Conservation (phyloP, 257 asterid genomes). For the Handroanthus guayacan region DNA sequence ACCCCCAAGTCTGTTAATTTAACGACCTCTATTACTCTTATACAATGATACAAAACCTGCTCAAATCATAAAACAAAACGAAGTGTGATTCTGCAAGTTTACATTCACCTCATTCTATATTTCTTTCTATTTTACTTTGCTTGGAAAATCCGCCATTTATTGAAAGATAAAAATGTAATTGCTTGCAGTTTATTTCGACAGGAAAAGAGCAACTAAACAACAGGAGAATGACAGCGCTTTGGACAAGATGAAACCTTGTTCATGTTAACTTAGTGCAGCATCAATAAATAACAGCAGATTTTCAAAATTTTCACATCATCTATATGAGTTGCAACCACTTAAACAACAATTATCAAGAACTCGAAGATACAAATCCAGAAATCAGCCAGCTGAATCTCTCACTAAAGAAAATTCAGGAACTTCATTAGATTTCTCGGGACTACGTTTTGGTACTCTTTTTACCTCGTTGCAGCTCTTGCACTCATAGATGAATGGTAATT, state of each 20-base stretch:
- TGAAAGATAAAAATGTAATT: too few relatives aligned
- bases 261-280: neutral
- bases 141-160: too few relatives aligned
- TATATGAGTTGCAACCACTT: neutral
- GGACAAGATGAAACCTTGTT: neutral
- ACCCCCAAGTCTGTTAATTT: too few relatives aligned
- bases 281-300: conserved; percentile 1
- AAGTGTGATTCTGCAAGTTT: too few relatives aligned
- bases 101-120: too few relatives aligned
- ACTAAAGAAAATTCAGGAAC: neutral
- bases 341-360: too few relatives aligned
- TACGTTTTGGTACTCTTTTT: conserved; percentile 14
- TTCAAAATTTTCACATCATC: neutral
- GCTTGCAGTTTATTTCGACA: too few relatives aligned
- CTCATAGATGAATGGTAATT: conserved; percentile 85
- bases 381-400: neutral
- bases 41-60: too few relatives aligned
- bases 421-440: neutral
- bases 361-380: neutral
- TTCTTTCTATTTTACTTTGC: too few relatives aligned
- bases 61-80: too few relatives aligned
- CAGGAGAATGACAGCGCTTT: neutral
- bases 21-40: too few relatives aligned
- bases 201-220: neutral
- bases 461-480: conserved; percentile 76